A percentile compares a stretch with the other conserved stretches of the same genome.
Evolutionary conservation across 371 early-diverging fungal species (phyloP).

Genomic region (Mucor velutinosus): DNA sequence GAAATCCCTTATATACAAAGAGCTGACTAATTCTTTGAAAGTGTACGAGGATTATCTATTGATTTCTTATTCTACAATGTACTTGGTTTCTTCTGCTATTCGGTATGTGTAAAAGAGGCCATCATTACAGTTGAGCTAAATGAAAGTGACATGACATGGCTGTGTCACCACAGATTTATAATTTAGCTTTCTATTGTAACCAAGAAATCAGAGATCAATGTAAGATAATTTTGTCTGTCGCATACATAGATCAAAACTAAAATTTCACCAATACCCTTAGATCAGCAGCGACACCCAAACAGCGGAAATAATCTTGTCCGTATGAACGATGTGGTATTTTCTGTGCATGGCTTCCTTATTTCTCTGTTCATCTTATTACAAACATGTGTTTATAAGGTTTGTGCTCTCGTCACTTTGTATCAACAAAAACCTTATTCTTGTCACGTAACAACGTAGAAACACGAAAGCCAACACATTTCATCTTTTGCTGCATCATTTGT

Average conservation of each 20-base stretch:
- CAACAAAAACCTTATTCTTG: background rate
- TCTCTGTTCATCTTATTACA: conserved; percentile 66
- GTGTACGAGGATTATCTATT: conserved; percentile 80
- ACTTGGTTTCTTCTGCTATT: conserved; percentile 79
- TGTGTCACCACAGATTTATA: conserved; percentile 55
- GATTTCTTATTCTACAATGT: conserved; percentile 83
- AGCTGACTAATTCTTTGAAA: conserved; percentile 11
- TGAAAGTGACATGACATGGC: background rate
- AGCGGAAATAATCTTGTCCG: conserved; percentile 66
- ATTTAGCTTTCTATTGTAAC: conserved; percentile 64
- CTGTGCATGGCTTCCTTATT: conserved; percentile 72
- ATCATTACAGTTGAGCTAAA: background rate
- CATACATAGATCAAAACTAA: background rate
- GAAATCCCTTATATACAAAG: background rate
- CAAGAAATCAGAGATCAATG: conserved; percentile 64
- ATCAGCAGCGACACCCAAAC: conserved; percentile 57
- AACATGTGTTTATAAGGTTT: conserved; percentile 65
- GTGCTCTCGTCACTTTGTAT: background rate
- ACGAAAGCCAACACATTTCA: conserved; percentile 41
- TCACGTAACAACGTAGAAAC: conserved; percentile 28
- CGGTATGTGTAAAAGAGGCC: conserved; percentile 31
- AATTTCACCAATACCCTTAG: conserved; percentile 20
- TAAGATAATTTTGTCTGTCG: background rate
- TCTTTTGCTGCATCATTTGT: conserved; percentile 42
- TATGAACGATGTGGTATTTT: conserved; percentile 83